Conservation (phyloP, 2,329 filamentous ascomycete genomes). For the Colletotrichum sp. region DNA sequence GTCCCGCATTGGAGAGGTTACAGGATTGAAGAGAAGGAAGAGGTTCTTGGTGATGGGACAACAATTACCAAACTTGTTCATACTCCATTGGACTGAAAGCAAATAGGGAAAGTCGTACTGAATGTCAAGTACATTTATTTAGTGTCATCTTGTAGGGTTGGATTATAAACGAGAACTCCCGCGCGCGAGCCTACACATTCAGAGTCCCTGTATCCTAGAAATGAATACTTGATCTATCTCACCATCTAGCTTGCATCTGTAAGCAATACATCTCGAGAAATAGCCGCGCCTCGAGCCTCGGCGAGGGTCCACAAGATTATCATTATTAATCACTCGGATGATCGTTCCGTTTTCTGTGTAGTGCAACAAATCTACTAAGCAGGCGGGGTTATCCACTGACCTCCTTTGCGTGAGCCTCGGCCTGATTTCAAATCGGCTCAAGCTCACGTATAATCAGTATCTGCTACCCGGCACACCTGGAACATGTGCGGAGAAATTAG, state of each 20-base stretch:
- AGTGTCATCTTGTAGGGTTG: background rate
- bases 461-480: background rate
- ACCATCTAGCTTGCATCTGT: background rate
- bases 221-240: background rate
- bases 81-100: background rate
- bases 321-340: background rate
- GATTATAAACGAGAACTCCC: background rate
- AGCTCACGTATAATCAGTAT: background rate
- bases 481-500: background rate
- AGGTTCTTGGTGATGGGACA: conserved; percentile 69
- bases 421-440: background rate
- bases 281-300: background rate
- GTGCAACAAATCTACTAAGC: background rate
- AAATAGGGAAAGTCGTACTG: background rate
- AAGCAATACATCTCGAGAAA: background rate
- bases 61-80: conserved; percentile 62
- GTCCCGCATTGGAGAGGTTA: conserved; percentile 65
- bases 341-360: background rate
- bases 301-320: background rate
- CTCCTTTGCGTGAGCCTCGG: background rate
- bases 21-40: conserved; percentile 63
- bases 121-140: background rate
- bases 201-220: background rate
- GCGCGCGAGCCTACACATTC: background rate
- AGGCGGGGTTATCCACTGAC: background rate